These are phyloP conservation scores for Calonectria leucothoes DNA, from an alignment of 2,329 filamentous ascomycete species.

Conservation along the genomic window DNA sequence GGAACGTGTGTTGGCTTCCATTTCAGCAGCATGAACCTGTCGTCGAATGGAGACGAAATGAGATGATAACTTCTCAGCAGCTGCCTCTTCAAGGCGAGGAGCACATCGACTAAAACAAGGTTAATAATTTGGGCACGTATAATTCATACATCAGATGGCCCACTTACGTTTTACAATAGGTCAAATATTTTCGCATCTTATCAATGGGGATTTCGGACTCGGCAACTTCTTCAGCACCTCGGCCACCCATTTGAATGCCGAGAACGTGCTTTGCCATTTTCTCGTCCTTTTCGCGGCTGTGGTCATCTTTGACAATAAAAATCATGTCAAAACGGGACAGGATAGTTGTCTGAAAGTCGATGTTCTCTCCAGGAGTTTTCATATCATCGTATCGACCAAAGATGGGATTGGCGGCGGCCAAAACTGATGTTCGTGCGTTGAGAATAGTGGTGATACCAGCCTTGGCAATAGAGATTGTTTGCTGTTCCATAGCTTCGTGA, in stretches of 20 bases:
- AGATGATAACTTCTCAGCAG: conserved; percentile 94
- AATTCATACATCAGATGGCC: neutral
- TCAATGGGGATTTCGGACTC: conserved; percentile 94
- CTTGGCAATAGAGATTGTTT: conserved; percentile 99
- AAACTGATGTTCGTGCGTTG: conserved; percentile 93
- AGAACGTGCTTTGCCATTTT: conserved; percentile 97
- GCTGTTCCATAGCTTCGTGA: conserved; percentile 99
- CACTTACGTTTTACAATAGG: conserved; percentile 94
- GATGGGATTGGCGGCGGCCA: conserved; percentile 96
- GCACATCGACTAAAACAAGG: conserved; percentile 78
- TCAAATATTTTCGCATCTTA: conserved; percentile 97
- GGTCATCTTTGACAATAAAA: conserved; percentile 97
- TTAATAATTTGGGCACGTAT: conserved; percentile 40
- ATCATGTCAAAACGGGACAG: conserved; percentile 99
- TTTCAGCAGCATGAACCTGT: conserved; percentile 91
- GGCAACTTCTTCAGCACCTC: conserved; percentile 81
- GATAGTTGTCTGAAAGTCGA: conserved; percentile 99
- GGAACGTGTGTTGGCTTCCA: conserved; percentile 89
- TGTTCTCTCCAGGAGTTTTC: conserved; percentile 97
- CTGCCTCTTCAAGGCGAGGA: conserved; percentile 88
- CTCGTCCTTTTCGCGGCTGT: conserved; percentile 90
- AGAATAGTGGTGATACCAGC: conserved; percentile 98
- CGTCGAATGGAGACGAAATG: conserved; percentile 97
- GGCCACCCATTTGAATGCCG: conserved; percentile 93
- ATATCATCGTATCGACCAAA: conserved; percentile 98